Conservation (phyloP, 1,284 basidiomycete genomes). For the Austroboletus novae-zelandiae region DNA sequence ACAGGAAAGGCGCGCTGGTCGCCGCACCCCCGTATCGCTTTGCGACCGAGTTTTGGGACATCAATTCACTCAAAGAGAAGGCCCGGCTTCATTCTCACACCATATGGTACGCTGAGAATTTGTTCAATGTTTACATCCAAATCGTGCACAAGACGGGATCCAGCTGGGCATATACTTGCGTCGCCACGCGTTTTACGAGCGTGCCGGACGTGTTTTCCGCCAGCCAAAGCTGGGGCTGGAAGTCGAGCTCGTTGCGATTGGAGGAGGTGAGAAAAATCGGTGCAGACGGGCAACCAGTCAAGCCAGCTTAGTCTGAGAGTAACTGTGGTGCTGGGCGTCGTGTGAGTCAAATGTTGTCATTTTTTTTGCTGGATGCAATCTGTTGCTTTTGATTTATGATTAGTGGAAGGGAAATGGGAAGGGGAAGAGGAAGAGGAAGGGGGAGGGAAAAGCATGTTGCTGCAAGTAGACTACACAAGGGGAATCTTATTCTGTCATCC, state of each 20-base stretch:
- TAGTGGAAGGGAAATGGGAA: no score
- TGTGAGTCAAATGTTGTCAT: conserved; percentile 40
- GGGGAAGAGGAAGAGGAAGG: no score
- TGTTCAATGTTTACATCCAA: conserved; percentile 88
- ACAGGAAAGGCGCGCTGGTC: conserved; percentile 53
- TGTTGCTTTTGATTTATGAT: conserved; percentile 9
- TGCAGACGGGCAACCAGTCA: conserved; percentile 37
- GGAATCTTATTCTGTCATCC: no score
- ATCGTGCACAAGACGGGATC: conserved; percentile 69
- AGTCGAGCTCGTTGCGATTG: conserved; percentile 61
- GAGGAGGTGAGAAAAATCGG: conserved; percentile 54
- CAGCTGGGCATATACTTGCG: conserved; percentile 92
- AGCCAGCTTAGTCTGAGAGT: conserved; percentile 60
- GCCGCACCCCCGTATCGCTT: conserved; percentile 77
- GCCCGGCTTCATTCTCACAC: conserved; percentile 74
- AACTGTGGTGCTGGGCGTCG: conserved; percentile 71
- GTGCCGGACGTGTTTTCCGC: conserved; percentile 85
- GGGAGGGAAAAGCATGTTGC: no score
- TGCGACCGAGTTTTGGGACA: conserved; percentile 88
- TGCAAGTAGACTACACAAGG: no score
- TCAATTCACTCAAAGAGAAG: conserved; percentile 82
- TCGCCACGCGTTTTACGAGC: conserved; percentile 83
- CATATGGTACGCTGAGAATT: conserved; percentile 76
- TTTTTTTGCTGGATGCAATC: background rate
- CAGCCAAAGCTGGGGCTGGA: conserved; percentile 82